Conservation (phyloP, 176 grass and related monocot genomes). For the Cenchrus fungigraminus region DNA sequence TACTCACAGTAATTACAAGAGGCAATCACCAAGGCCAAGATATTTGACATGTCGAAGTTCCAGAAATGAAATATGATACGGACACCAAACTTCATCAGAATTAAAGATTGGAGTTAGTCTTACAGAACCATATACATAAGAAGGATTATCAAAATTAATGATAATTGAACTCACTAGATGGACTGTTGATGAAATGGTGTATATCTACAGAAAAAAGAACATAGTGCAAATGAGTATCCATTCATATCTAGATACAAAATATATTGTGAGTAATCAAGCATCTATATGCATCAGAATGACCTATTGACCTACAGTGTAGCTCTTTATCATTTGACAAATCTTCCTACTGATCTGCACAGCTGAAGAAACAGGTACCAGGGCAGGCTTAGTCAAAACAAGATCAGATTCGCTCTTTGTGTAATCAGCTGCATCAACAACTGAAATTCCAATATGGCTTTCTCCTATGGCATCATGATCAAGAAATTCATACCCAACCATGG, state of each 20-base stretch:
- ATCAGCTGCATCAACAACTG: conserved; percentile 55
- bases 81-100: conserved; percentile 45
- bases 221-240: conserved; percentile 17
- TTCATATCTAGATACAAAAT: conserved; percentile 25
- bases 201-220: conserved; percentile 50
- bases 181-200: conserved; percentile 49
- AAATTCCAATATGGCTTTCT: conserved; percentile 57
- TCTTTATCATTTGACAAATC: conserved; percentile 45
- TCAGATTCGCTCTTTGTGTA: conserved; percentile 58
- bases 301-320: conserved; percentile 41
- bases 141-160: background rate
- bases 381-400: conserved; percentile 52
- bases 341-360: conserved; percentile 51
- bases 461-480: conserved; percentile 58
- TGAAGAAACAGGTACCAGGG: conserved; percentile 43
- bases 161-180: conserved; percentile 52
- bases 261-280: conserved; percentile 3
- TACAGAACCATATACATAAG: background rate
- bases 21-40: conserved; percentile 35
- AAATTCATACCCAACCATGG: conserved; percentile 53
- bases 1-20: conserved; percentile 46
- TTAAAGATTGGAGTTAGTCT: conserved; percentile 43
- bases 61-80: conserved; percentile 46
- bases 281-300: conserved; percentile 28
- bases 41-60: conserved; percentile 44